phyloP scores from a whole-genome alignment of 192 early-diverging fungal species.

The Dimargaris verticillata region DNA sequence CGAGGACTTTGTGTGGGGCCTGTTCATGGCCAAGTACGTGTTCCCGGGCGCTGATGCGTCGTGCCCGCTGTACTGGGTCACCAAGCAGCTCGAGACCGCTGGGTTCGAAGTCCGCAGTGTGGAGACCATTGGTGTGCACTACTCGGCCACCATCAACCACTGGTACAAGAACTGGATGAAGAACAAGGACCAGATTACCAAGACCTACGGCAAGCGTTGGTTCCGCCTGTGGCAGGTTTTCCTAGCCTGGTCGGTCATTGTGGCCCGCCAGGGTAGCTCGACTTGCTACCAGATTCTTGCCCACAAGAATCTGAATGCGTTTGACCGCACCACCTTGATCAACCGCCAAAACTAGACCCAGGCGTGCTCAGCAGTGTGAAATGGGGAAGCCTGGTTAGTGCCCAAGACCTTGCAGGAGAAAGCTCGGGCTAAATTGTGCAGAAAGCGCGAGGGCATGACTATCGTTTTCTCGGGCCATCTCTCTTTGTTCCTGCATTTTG shows the following conservation, averaged over 20 bases:
- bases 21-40: constrained; percentile 98
- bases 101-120: constrained; percentile 82
- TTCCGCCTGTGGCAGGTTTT: constrained; percentile 96
- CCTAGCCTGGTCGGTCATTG: constrained; percentile 90
- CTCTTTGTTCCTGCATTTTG: too few species aligned
- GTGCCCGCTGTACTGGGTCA: constrained; percentile 86
- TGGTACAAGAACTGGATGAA: constrained; percentile 99
- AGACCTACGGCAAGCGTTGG: constrained; percentile 79
- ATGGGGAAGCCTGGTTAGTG: too few species aligned
- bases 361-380: not conserved
- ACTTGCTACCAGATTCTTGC: constrained; percentile 92
- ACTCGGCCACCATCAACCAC: constrained; percentile 83
- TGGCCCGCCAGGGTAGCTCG: constrained; percentile 88
- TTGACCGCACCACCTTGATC: constrained; percentile 65
- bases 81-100: constrained; percentile 79
- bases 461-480: too few species aligned
- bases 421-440: too few species aligned
- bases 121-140: constrained; percentile 93
- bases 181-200: constrained; percentile 71
- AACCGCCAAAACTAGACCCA: not conserved
- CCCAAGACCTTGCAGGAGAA: too few species aligned
- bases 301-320: constrained; percentile 94
- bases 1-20: constrained; percentile 76
- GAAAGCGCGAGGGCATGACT: too few species aligned
- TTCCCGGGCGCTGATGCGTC: constrained; percentile 98